Percentiles rank a stretch among this genome's conserved stretches.
phyloP scores from a whole-genome alignment of 352 stramenopile species.

The Albugo laibachii region DNA sequence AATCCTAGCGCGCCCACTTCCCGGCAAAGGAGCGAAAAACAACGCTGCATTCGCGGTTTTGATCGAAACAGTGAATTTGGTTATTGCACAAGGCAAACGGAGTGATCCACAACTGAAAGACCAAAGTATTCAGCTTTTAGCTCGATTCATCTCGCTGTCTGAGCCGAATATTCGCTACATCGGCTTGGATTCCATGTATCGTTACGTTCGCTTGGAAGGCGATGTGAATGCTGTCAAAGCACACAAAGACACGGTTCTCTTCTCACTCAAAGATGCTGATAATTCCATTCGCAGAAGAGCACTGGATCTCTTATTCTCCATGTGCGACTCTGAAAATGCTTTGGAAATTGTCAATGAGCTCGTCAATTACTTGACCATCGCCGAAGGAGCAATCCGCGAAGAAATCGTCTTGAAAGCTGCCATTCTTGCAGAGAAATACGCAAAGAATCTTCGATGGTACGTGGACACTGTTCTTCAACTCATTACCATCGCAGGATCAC shows the following conservation, averaged over 20 bases:
- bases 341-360: slow-evolving; percentile 92
- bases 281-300: slow-evolving; percentile 89
- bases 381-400: slow-evolving; percentile 84
- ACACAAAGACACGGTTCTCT: slow-evolving; percentile 89
- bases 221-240: slow-evolving; percentile 80
- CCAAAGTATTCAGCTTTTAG: slow-evolving; percentile 85
- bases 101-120: slow-evolving; percentile 76
- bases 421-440: slow-evolving; percentile 96
- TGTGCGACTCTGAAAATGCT: slow-evolving; percentile 92
- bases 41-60: slow-evolving; percentile 93
- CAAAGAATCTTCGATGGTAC: slow-evolving; percentile 90
- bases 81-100: slow-evolving; percentile 84
- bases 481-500: slow-evolving; percentile 85
- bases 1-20: slow-evolving; percentile 82
- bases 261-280: slow-evolving; percentile 93
- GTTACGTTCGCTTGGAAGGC: slow-evolving; percentile 80
- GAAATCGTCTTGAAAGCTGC: slow-evolving; percentile 98
- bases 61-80: slow-evolving; percentile 95
- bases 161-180: slow-evolving; percentile 97
- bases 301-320: slow-evolving; percentile 95
- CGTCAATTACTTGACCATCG: slow-evolving; percentile 85
- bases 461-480: slow-evolving; percentile 96
- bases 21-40: slow-evolving; percentile 77
- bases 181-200: slow-evolving; percentile 91
- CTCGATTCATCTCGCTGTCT: slow-evolving; percentile 94